These are phyloP conservation scores for Blastocystis hominis DNA, from an alignment of 352 stramenopile genomes.

Conservation along the genomic window DNA sequence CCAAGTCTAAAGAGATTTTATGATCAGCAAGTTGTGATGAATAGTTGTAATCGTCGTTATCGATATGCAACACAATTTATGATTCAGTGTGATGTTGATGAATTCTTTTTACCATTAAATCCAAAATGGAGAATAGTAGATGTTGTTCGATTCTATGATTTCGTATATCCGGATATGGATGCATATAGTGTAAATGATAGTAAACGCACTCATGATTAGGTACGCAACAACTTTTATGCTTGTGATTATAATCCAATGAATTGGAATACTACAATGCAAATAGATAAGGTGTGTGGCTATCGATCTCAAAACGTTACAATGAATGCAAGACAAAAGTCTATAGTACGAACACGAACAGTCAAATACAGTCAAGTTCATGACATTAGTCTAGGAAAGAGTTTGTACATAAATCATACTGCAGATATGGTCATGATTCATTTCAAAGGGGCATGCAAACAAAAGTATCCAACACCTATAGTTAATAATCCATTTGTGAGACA, in stretches of 20 bases:
- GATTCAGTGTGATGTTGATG: constrained; percentile 20
- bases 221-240: constrained; percentile 5
- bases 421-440: constrained; percentile 43
- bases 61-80: background rate
- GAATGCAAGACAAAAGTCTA: background rate
- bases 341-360: background rate
- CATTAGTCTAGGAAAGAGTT: background rate
- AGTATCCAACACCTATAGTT: too few relatives aligned
- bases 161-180: background rate
- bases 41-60: constrained; percentile 30
- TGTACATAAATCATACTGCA: background rate
- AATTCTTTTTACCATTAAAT: background rate
- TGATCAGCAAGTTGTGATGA: constrained; percentile 3
- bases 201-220: background rate
- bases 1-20: background rate
- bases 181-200: background rate
- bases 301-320: background rate
- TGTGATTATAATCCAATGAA: background rate
- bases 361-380: background rate
- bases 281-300: background rate
- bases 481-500: too few relatives aligned
- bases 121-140: background rate
- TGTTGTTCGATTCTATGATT: constrained; percentile 16
- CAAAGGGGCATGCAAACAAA: background rate
- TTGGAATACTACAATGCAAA: background rate